Percentiles rank a stretch among this genome's conserved stretches.
These are phyloP conservation scores for Danielia reshetovae DNA, from an alignment of 805 yeast genomes.

Conservation along the genomic window DNA sequence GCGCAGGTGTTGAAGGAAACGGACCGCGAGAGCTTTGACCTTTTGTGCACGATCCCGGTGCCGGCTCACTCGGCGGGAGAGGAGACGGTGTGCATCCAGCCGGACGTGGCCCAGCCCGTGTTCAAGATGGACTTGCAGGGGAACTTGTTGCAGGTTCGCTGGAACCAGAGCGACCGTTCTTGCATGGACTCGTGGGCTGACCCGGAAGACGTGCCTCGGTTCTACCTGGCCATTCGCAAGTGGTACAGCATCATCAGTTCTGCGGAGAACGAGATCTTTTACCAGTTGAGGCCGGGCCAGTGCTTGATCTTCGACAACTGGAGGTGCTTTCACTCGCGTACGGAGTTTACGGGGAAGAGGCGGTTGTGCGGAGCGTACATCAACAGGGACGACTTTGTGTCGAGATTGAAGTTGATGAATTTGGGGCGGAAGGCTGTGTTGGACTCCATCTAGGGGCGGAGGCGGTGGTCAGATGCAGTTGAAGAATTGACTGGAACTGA, in stretches of 20 bases:
- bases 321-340: conserved; percentile 67
- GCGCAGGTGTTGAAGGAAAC: conserved; percentile 45
- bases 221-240: conserved; percentile 54
- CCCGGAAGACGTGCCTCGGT: conserved; percentile 45
- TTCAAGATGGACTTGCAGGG: conserved; percentile 52
- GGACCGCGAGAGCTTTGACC: conserved; percentile 49
- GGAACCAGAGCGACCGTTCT: conserved; percentile 71
- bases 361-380: conserved; percentile 72
- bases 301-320: conserved; percentile 68
- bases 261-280: conserved; percentile 47
- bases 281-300: conserved; percentile 61
- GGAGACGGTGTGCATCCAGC: conserved; percentile 55
- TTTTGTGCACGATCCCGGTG: conserved; percentile 46
- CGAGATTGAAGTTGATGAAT: conserved; percentile 40
- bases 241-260: conserved; percentile 54
- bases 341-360: conserved; percentile 62
- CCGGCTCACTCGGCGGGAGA: conserved; percentile 80
- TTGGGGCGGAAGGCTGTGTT: conserved; percentile 47
- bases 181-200: conserved; percentile 49
- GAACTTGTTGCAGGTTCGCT: conserved; percentile 56
- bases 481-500: background rate
- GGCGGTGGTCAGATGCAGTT: background rate
- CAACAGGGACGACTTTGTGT: conserved; percentile 62
- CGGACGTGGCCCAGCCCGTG: conserved; percentile 53
- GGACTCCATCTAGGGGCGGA: conserved; percentile 16